Conservation (phyloP, 352 stramenopile species). For the Phytophthora sp. region DNA sequence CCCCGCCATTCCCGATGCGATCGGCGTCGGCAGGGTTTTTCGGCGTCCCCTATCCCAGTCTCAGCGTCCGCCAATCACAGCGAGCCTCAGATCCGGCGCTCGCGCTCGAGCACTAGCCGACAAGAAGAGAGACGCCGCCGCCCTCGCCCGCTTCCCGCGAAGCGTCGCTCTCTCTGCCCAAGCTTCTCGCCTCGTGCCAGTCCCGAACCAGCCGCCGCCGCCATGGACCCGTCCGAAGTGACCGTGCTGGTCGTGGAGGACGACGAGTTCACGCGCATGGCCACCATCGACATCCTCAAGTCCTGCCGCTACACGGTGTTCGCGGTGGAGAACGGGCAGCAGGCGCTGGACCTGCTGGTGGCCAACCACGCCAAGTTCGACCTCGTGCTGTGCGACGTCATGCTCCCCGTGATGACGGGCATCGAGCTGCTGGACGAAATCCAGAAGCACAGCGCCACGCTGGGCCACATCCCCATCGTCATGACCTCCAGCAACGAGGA, state of each 20-base stretch:
- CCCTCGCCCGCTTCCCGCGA: too few species aligned
- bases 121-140: not conserved
- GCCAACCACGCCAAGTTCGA: conserved; percentile 82
- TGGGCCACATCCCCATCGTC: conserved; percentile 89
- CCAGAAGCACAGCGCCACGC: conserved; percentile 61
- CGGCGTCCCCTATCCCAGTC: conserved; percentile 3
- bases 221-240: conserved; percentile 88
- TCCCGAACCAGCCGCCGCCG: not conserved
- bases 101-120: not conserved
- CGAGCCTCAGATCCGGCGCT: too few species aligned
- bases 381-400: conserved; percentile 90
- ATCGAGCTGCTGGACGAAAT: conserved; percentile 89
- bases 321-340: conserved; percentile 83
- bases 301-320: conserved; percentile 86
- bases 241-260: conserved; percentile 90
- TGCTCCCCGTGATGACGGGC: conserved; percentile 89
- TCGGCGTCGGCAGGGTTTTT: not conserved
- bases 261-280: conserved; percentile 90
- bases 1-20: too few species aligned
- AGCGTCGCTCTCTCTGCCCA: too few species aligned
- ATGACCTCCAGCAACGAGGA: conserved; percentile 92
- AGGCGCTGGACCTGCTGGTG: conserved; percentile 77
- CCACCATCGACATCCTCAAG: conserved; percentile 90
- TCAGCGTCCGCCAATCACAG: conserved; percentile 3
- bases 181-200: not conserved